Conservation (phyloP, 805 yeast genomes). For the Danielozyma ontarioensis region DNA sequence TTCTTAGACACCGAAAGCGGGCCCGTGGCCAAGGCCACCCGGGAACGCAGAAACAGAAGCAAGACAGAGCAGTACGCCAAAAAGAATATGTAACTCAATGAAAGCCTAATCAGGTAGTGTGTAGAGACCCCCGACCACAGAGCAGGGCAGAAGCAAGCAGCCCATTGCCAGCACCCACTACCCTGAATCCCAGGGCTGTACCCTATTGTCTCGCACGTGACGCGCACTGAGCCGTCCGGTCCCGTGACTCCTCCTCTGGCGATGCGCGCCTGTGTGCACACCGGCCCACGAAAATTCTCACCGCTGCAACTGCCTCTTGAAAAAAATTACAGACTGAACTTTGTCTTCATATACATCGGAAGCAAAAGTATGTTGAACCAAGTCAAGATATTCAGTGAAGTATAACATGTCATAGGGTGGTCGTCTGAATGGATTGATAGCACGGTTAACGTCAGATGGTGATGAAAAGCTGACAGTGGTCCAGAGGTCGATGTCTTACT, state of each 20-base stretch:
- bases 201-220: not conserved
- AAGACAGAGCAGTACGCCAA: conserved; percentile 43
- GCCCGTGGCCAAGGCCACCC: conserved; percentile 65
- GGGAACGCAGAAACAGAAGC: conserved; percentile 61
- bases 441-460: too few species aligned
- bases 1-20: conserved; percentile 87
- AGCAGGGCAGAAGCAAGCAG: not conserved
- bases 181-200: not conserved
- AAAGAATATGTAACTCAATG: conserved; percentile 4
- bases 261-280: not conserved
- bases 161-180: too few species aligned
- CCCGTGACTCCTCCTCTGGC: too few species aligned
- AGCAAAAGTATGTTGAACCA: not conserved
- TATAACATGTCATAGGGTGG: too few species aligned
- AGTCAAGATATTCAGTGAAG: too few species aligned
- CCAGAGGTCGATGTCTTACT: too few species aligned
- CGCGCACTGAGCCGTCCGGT: too few species aligned
- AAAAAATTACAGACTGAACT: not conserved
- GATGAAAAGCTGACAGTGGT: too few species aligned
- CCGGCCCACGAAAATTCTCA: not conserved
- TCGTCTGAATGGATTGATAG: too few species aligned
- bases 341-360: not conserved
- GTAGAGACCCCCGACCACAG: too few species aligned
- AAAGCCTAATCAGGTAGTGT: not conserved
- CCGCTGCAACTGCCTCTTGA: not conserved